A percentile compares a stretch with the other conserved stretches of the same genome.
These are phyloP conservation scores for Imleria badia DNA, from an alignment of 768 basidiomycete genomes.

Conservation along the genomic window DNA sequence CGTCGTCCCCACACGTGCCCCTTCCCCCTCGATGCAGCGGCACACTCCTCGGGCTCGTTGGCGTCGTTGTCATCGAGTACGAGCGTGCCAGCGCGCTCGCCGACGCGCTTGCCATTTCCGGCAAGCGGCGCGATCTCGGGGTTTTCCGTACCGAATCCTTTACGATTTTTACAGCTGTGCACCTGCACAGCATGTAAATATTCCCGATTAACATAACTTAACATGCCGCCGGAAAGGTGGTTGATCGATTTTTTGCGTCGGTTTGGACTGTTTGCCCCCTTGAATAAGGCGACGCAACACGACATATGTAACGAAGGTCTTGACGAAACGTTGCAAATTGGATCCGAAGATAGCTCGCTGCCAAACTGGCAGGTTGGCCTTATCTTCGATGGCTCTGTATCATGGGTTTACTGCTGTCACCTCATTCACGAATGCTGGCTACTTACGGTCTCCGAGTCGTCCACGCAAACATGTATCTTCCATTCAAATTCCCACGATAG, in stretches of 20 bases:
- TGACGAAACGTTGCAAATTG: slow-evolving; percentile 32
- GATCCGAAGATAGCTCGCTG: slow-evolving; percentile 21
- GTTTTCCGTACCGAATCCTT: no score
- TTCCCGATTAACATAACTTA: no score
- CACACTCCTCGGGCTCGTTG: no score
- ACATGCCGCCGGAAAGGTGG: slow-evolving; percentile 30
- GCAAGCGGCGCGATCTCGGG: no score
- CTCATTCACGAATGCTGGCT: not conserved
- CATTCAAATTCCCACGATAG: not conserved
- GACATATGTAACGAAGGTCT: slow-evolving; percentile 21
- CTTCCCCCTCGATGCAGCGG: no score
- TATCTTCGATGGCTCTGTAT: not conserved
- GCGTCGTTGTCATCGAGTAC: no score
- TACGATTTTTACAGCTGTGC: no score
- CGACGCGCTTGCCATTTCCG: no score
- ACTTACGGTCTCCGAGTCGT: not conserved
- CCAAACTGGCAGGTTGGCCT: slow-evolving; percentile 7
- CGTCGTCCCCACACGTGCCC: no score
- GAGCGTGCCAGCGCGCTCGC: no score
- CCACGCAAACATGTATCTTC: slow-evolving; percentile 5
- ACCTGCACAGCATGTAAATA: no score
- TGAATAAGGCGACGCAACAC: slow-evolving; percentile 24
- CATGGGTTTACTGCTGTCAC: not conserved
- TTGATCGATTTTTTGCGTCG: slow-evolving; percentile 22
- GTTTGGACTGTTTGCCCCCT: slow-evolving; percentile 23